Evolutionary conservation across 495 filamentous ascomycete species (phyloP), one percentile per base, ranked within the genome.

Genomic region (Daldinia grandis): DNA sequence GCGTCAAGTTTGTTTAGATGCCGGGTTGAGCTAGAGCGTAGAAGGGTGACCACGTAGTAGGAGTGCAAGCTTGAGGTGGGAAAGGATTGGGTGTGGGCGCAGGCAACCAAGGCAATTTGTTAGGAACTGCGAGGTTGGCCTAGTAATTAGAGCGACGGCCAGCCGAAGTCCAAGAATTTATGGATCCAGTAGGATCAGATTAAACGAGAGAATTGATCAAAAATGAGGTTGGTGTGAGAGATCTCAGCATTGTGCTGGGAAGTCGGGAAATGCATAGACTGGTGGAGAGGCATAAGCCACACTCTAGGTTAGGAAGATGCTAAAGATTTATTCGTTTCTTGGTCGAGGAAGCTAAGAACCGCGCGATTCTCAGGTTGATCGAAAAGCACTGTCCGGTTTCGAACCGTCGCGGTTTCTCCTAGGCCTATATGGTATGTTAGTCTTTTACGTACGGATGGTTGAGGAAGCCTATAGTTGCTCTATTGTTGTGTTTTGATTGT

Each of bases 1-100:
- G 63, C 67, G 75, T 69, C 28, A 67, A 60, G 62, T 73, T 25
- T 33, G 31, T n/a, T 42, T 12, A 47, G 40, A 50, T 44, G 42
- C 58, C 28, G 54, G 38, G 47, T 21, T 28, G 33, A 62, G 53
- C 44, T 24, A 10, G 42, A 21, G 38, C 30, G 40, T 17, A 42
- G 53, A 37, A 62, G 9, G 19, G 9, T 12, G 30, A 31, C 10
- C 8, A 6, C 25, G 12, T 30, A 19, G 31, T 38, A 27, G 8
- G 53, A 40, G 33, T 40, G 40, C 17, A 58, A 35, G 17, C n/a
- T 6, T 31, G 60, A 21, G 24, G 55, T 30, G 33, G 10, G 64
- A 47, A 59, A 74, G 15, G 53, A 19, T 14, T 30, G 19, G 12
- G 15, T 28, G 24, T 53, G 7, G 27, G 21, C 14, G 24, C 25